phyloP scores from a whole-genome alignment of 495 filamentous ascomycete species.

The Aspergillus mulundensis region DNA sequence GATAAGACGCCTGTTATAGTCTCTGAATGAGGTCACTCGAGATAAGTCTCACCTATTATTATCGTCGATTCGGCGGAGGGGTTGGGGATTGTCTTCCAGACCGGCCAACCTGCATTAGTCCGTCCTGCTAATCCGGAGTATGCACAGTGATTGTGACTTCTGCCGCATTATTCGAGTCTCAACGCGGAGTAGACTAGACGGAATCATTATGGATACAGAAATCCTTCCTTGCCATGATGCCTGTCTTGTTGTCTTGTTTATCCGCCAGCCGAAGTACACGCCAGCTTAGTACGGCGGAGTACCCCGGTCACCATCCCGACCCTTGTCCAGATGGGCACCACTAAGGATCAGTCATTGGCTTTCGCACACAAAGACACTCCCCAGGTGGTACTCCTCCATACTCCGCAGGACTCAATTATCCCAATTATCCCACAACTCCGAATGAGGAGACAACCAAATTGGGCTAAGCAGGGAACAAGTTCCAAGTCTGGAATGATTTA shows the following conservation, averaged over 20 bases:
- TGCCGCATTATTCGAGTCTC: not conserved
- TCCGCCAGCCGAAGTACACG: no score
- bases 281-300: no score
- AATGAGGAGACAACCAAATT: not conserved
- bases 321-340: not conserved
- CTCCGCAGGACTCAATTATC: no score
- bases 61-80: no score
- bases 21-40: slow-evolving; percentile 1
- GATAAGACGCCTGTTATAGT: not conserved
- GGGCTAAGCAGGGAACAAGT: not conserved
- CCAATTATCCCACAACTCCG: not conserved
- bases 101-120: not conserved
- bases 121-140: not conserved
- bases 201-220: no score
- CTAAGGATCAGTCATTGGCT: not conserved
- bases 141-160: not conserved
- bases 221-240: not conserved
- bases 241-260: no score
- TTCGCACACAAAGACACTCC: not conserved
- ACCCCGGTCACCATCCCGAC: no score
- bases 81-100: not conserved
- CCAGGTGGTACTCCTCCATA: no score
- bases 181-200: not conserved
- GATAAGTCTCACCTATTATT: slow-evolving; percentile 1
- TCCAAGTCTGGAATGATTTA: slow-evolving; percentile 2